These are phyloP conservation scores for Dovyalis caffra DNA, from an alignment of 345 rosid species.

Conservation along the genomic window DNA sequence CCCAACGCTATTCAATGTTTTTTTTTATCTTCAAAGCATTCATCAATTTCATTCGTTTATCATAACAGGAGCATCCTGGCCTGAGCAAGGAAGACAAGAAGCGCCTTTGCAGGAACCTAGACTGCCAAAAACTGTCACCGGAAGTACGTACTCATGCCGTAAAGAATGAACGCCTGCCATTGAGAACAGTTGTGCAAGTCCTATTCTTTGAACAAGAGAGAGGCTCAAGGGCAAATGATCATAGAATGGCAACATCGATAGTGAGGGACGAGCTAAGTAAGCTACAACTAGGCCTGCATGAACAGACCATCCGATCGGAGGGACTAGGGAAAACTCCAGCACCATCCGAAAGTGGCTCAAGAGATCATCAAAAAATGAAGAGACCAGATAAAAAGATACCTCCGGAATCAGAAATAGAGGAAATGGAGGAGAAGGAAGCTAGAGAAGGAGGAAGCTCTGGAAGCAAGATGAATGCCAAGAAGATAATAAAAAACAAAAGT, in stretches of 20 bases:
- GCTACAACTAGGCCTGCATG: constrained; percentile 30
- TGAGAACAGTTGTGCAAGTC: constrained; percentile 92
- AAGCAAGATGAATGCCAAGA: constrained; percentile 26
- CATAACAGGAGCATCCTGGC: constrained; percentile 77
- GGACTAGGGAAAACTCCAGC: constrained; percentile 14
- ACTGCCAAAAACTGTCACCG: constrained; percentile 89
- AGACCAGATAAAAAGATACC: constrained; percentile 19
- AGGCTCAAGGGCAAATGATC: constrained; percentile 16
- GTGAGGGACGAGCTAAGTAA: constrained; percentile 12
- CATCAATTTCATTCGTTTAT: neutral
- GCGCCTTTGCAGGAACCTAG: constrained; percentile 68
- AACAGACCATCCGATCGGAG: constrained; percentile 6
- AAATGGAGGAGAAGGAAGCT: constrained; percentile 28
- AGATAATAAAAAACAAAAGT: constrained; percentile 31
- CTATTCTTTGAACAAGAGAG: constrained; percentile 86
- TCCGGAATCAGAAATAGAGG: constrained; percentile 33
- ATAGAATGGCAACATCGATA: constrained; percentile 13
- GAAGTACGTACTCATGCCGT: constrained; percentile 89
- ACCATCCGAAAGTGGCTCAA: constrained; percentile 28
- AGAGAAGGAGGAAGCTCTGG: constrained; percentile 32
- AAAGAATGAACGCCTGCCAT: constrained; percentile 87
- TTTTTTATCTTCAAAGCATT: neutral
- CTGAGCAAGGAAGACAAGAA: constrained; percentile 82
- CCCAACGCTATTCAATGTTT: neutral
- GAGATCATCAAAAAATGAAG: constrained; percentile 23